Percentiles rank a stretch among this genome's conserved stretches.
These are phyloP conservation scores for Xylaria hypoxylon DNA, from an alignment of 2,329 filamentous ascomycete genomes.

Conservation along the genomic window DNA sequence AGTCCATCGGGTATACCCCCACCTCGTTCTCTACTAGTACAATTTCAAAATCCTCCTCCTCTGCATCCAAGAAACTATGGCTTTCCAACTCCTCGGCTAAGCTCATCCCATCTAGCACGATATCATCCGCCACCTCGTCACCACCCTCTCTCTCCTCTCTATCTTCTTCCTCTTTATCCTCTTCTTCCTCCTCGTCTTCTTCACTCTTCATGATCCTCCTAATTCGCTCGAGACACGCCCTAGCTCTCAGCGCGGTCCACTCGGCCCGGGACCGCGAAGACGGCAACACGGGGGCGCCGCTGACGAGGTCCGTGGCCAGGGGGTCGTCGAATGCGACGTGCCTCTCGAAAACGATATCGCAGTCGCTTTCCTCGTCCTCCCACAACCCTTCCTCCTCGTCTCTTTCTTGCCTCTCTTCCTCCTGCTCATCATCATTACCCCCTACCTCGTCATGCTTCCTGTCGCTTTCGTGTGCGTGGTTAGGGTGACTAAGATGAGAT, in stretches of 20 bases:
- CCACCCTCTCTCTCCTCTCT: no score
- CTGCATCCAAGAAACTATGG: no score
- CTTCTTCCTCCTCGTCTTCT: not conserved
- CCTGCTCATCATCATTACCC: not conserved
- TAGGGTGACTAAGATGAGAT: no score
- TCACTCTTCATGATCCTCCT: not conserved
- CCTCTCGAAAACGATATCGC: conserved; percentile 33
- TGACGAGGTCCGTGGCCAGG: conserved; percentile 35
- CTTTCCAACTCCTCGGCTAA: no score
- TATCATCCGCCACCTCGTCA: no score
- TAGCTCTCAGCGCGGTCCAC: conserved; percentile 26
- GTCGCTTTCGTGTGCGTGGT: not conserved
- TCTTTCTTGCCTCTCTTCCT: not conserved
- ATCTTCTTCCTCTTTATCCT: not conserved
- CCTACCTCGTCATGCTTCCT: not conserved
- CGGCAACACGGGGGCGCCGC: conserved; percentile 9
- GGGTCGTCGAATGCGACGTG: conserved; percentile 34
- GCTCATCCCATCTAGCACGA: no score
- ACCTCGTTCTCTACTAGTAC: not conserved
- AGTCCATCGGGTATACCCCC: not conserved
- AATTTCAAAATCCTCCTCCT: no score
- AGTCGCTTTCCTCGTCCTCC: conserved; percentile 30
- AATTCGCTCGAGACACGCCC: conserved; percentile 25
- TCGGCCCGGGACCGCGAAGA: conserved; percentile 28
- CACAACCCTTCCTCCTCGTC: not conserved